phyloP scores from a whole-genome alignment of 2,329 filamentous ascomycete genomes.

The Neonectria neomacrospora region DNA sequence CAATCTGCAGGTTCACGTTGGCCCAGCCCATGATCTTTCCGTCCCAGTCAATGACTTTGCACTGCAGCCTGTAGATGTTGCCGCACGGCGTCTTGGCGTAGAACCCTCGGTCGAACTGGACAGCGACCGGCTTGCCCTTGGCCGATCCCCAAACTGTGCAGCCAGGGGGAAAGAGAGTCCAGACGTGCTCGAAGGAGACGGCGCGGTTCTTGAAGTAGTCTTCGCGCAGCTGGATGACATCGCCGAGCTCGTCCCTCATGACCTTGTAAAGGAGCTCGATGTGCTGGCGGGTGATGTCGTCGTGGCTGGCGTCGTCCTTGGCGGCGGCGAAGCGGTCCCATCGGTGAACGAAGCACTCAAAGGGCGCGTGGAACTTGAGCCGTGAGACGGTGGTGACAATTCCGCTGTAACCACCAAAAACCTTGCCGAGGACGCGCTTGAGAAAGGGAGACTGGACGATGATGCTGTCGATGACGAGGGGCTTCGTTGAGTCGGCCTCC shows the following conservation, averaged over 20 bases:
- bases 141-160: conserved; percentile 53
- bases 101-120: conserved; percentile 51
- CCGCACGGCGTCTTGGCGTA: conserved; percentile 53
- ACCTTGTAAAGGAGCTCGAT: conserved; percentile 59
- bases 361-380: conserved; percentile 69
- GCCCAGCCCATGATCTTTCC: conserved; percentile 59
- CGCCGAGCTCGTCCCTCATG: conserved; percentile 62
- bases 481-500: conserved; percentile 68
- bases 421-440: conserved; percentile 64
- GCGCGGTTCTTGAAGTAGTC: conserved; percentile 65
- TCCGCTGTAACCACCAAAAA: conserved; percentile 69
- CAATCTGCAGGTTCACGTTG: conserved; percentile 49
- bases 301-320: conserved; percentile 53
- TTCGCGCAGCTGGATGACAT: conserved; percentile 59
- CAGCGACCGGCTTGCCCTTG: conserved; percentile 53
- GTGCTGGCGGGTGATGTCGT: conserved; percentile 57
- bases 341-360: conserved; percentile 73
- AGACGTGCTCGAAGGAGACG: conserved; percentile 63
- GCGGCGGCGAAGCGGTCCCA: conserved; percentile 63
- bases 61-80: conserved; percentile 52
- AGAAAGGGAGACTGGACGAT: conserved; percentile 72
- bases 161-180: conserved; percentile 65
- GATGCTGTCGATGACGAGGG: conserved; percentile 70
- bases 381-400: conserved; percentile 69
- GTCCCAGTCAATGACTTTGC: conserved; percentile 60